These are phyloP conservation scores for Fusarium sp. DNA, from an alignment of 2,329 filamentous ascomycete species.

Conservation along the genomic window DNA sequence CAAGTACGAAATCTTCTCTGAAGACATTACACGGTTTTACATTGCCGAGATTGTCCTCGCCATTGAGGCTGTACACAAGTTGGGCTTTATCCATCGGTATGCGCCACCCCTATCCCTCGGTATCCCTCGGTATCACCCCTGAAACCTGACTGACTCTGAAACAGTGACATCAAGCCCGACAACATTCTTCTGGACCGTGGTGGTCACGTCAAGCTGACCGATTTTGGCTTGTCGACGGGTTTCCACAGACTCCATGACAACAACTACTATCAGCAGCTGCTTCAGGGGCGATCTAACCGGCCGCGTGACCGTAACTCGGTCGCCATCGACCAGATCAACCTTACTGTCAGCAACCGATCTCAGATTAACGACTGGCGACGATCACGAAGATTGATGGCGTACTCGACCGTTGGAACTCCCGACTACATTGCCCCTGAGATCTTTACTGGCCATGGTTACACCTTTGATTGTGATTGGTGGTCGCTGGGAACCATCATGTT, in stretches of 20 bases:
- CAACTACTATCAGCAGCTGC: constrained; percentile 96
- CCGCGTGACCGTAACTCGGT: constrained; percentile 90
- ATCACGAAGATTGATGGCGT: constrained; percentile 93
- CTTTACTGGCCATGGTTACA: constrained; percentile 95
- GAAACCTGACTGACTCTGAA: constrained; percentile 22
- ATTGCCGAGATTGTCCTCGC: constrained; percentile 98
- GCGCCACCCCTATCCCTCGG: constrained; percentile 43
- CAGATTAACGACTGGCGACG: constrained; percentile 99
- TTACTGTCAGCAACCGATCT: constrained; percentile 96
- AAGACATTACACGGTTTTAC: constrained; percentile 98
- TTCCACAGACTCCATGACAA: constrained; percentile 99
- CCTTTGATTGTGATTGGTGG: constrained; percentile 99
- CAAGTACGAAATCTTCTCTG: constrained; percentile 99
- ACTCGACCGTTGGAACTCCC: constrained; percentile 96
- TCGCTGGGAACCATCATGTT: constrained; percentile 99
- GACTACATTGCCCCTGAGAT: constrained; percentile 99
- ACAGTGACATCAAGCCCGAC: constrained; percentile 97
- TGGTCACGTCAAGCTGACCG: constrained; percentile 97
- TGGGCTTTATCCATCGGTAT: constrained; percentile 98
- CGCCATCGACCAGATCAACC: constrained; percentile 95
- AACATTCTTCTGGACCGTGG: constrained; percentile 96
- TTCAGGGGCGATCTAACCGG: constrained; percentile 80
- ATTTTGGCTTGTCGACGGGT: constrained; percentile 96
- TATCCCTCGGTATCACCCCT: background rate
- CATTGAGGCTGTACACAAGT: constrained; percentile 98